A percentile compares a stretch with the other conserved stretches of the same genome.
phyloP scores from a whole-genome alignment of 140 eudicot genomes.

The Oenanthe javanica region DNA sequence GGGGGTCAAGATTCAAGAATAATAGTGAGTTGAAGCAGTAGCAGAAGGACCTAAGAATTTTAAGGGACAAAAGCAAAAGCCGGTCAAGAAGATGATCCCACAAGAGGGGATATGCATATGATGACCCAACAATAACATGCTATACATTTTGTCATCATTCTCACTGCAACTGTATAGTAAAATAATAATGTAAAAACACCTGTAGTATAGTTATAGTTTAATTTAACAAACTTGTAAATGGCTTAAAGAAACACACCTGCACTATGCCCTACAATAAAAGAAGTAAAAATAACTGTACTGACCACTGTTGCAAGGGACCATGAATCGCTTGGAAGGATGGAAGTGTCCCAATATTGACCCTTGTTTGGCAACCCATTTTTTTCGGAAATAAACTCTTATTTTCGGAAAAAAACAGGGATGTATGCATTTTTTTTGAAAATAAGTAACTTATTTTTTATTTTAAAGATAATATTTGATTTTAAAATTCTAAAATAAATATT shows the following conservation, averaged over 20 bases:
- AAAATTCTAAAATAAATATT: no score
- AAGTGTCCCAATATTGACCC: not conserved
- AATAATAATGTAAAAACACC: not conserved
- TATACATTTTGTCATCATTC: not conserved
- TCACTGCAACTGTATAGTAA: not conserved
- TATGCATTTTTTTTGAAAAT: no score
- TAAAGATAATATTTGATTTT: no score
- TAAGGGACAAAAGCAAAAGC: slow-evolving; percentile 2
- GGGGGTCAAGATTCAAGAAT: not conserved
- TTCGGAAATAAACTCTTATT: no score
- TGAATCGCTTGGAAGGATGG: not conserved
- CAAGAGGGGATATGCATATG: not conserved
- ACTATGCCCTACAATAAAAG: not conserved
- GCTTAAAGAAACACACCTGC: not conserved
- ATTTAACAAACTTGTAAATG: no score
- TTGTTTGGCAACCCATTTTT: no score
- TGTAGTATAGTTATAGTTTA: no score
- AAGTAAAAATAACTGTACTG: not conserved
- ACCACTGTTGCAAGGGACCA: not conserved
- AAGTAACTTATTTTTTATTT: no score
- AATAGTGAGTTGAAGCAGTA: not conserved
- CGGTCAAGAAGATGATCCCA: not conserved
- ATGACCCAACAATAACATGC: not conserved
- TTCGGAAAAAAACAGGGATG: no score
- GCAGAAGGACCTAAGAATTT: not conserved